Evolutionary conservation across 768 basidiomycete species (phyloP).

Genomic region (Flagelloscypha sp.): DNA sequence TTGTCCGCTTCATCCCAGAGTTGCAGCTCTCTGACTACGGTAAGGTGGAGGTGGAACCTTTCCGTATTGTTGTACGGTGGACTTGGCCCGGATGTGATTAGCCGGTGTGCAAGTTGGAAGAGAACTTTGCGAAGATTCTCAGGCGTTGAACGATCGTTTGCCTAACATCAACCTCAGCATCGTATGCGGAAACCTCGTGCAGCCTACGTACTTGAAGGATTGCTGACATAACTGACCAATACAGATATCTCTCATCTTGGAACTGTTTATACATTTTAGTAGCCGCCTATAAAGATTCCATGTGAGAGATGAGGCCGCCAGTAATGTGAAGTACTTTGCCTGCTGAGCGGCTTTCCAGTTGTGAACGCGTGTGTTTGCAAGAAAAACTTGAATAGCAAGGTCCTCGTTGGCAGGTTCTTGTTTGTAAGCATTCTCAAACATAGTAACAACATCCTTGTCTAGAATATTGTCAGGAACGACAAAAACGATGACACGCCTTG

Average conservation of each 20-base stretch:
- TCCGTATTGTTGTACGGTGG: constrained; percentile 62
- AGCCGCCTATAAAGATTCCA: constrained; percentile 45
- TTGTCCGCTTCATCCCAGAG: constrained; percentile 64
- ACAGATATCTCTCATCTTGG: constrained; percentile 71
- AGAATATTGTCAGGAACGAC: constrained; percentile 14
- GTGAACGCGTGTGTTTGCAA: constrained; percentile 70
- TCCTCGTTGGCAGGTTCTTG: constrained; percentile 77
- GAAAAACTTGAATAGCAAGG: constrained; percentile 75
- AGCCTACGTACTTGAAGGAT: constrained; percentile 56
- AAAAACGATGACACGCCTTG: constrained; percentile 19
- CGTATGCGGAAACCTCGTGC: neutral
- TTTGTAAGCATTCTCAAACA: constrained; percentile 85
- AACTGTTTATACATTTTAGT: constrained; percentile 80
- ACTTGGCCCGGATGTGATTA: constrained; percentile 54
- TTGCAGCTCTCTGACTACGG: constrained; percentile 60
- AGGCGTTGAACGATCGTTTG: constrained; percentile 58
- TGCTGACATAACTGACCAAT: constrained; percentile 76
- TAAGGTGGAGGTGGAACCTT: constrained; percentile 69
- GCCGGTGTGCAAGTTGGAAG: constrained; percentile 69
- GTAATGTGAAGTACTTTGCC: constrained; percentile 29
- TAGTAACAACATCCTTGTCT: constrained; percentile 74
- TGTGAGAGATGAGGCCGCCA: neutral
- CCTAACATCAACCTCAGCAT: constrained; percentile 31
- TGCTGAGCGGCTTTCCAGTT: constrained; percentile 86
- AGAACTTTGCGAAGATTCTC: constrained; percentile 57